phyloP scores from a whole-genome alignment of 2,329 filamentous ascomycete genomes.

The Exophiala mesophila region DNA sequence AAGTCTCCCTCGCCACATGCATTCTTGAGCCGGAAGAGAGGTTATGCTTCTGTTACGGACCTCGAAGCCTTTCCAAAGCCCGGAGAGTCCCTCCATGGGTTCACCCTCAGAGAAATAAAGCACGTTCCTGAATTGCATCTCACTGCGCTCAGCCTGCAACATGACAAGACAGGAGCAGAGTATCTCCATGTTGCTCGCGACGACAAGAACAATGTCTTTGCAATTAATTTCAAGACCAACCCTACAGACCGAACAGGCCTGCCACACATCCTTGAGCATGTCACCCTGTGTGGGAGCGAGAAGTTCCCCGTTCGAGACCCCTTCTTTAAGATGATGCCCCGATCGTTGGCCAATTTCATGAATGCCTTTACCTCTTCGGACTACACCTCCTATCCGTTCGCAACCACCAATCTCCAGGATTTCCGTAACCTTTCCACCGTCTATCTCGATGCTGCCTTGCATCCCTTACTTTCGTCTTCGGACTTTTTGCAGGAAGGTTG shows the following conservation, averaged over 20 bases:
- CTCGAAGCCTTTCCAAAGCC: constrained; percentile 69
- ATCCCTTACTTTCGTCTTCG: constrained; percentile 80
- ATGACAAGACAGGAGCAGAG: constrained; percentile 93
- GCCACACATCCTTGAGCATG: constrained; percentile 96
- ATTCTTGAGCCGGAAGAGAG: constrained; percentile 7
- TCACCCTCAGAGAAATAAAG: constrained; percentile 82
- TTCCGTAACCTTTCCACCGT: constrained; percentile 95
- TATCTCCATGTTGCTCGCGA: constrained; percentile 93
- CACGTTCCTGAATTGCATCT: constrained; percentile 91
- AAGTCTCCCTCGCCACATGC: constrained; percentile 4
- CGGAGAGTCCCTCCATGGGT: constrained; percentile 86
- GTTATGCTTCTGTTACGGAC: constrained; percentile 66
- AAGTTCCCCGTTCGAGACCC: constrained; percentile 98
- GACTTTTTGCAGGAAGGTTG: constrained; percentile 97
- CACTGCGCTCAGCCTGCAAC: constrained; percentile 81
- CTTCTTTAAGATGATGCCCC: constrained; percentile 99
- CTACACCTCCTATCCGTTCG: constrained; percentile 96
- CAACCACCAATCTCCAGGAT: constrained; percentile 91
- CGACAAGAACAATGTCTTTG: constrained; percentile 99
- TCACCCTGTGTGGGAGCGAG: constrained; percentile 88
- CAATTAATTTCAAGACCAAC: constrained; percentile 98
- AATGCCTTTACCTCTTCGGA: constrained; percentile 96
- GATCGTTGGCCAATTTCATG: constrained; percentile 99
- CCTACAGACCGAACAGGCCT: constrained; percentile 93
- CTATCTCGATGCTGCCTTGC: constrained; percentile 89